phyloP scores from a whole-genome alignment of 2,329 filamentous ascomycete species.

The Ophiostoma ulmi region DNA sequence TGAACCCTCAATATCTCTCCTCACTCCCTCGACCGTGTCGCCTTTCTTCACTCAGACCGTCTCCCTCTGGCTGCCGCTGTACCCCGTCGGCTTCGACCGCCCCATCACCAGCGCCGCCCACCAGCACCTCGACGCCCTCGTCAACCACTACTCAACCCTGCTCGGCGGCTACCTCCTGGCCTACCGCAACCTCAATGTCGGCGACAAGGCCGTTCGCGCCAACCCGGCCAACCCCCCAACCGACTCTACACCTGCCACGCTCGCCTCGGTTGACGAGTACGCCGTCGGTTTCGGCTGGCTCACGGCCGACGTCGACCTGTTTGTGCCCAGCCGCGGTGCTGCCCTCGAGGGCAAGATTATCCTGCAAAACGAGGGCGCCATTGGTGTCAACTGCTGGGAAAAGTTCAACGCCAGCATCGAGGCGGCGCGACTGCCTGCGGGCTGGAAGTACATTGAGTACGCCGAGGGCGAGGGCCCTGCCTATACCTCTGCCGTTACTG shows the following conservation, averaged over 20 bases:
- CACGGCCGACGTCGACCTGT: conserved; percentile 79
- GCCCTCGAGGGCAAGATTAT: conserved; percentile 77
- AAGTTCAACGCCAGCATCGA: conserved; percentile 89
- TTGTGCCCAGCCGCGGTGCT: conserved; percentile 67
- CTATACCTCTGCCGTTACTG: no score
- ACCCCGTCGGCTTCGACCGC: conserved; percentile 62
- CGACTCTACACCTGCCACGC: conserved; percentile 42
- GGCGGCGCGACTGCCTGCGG: conserved; percentile 63
- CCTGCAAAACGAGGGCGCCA: conserved; percentile 79
- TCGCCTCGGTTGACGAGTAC: conserved; percentile 68
- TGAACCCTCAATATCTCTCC: background rate
- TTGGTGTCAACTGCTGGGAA: conserved; percentile 85
- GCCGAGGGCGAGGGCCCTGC: conserved; percentile 32
- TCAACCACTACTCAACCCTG: conserved; percentile 70
- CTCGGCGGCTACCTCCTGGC: conserved; percentile 69
- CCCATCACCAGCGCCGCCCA: conserved; percentile 66
- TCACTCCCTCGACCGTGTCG: conserved; percentile 37
- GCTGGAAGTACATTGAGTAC: conserved; percentile 71
- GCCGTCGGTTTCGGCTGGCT: conserved; percentile 83
- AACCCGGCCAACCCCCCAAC: conserved; percentile 42
- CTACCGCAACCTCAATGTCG: conserved; percentile 64
- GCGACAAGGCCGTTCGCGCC: conserved; percentile 51
- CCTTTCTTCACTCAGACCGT: conserved; percentile 76
- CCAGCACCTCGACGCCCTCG: conserved; percentile 68
- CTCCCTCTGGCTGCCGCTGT: conserved; percentile 73